Evolutionary conservation across 2,329 filamentous ascomycete species (phyloP).

Genomic region (Claviceps sp.): DNA sequence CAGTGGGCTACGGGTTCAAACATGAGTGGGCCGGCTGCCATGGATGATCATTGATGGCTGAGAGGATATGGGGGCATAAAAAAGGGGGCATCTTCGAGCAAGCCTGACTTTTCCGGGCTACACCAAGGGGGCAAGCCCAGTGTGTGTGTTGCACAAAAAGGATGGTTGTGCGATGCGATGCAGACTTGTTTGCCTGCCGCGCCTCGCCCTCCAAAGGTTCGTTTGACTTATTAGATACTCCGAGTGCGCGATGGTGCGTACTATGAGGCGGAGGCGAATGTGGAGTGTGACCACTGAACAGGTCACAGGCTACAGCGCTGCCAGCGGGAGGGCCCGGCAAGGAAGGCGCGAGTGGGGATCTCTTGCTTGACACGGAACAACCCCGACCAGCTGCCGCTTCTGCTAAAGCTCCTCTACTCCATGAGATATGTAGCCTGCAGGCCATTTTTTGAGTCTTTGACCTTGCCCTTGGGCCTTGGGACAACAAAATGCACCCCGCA

Average conservation of each 20-base stretch:
- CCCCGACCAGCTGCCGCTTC: too few species aligned
- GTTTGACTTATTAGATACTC: not conserved
- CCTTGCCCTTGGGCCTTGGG: too few species aligned
- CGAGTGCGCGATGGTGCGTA: too few species aligned
- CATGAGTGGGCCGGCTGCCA: not conserved
- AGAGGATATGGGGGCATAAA: not conserved
- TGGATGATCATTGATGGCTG: not conserved
- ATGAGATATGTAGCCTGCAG: too few species aligned
- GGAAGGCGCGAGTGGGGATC: not conserved
- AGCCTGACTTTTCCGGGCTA: not conserved
- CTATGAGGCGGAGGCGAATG: too few species aligned
- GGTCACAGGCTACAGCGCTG: not conserved
- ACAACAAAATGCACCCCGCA: too few species aligned
- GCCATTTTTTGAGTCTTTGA: too few species aligned
- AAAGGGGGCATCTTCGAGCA: not conserved
- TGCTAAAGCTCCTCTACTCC: too few species aligned
- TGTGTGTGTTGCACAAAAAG: not conserved
- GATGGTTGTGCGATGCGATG: not conserved
- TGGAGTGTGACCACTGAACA: too few species aligned
- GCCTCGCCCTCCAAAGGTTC: not conserved
- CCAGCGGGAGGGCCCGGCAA: conserved; percentile 6
- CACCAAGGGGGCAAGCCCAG: not conserved
- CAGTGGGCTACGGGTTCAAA: not conserved
- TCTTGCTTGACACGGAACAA: too few species aligned
- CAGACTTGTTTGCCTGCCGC: not conserved